A percentile compares a stretch with the other conserved stretches of the same genome.
Conservation (phyloP, 2,329 filamentous ascomycete species). For the Neonectria neomacrospora region DNA sequence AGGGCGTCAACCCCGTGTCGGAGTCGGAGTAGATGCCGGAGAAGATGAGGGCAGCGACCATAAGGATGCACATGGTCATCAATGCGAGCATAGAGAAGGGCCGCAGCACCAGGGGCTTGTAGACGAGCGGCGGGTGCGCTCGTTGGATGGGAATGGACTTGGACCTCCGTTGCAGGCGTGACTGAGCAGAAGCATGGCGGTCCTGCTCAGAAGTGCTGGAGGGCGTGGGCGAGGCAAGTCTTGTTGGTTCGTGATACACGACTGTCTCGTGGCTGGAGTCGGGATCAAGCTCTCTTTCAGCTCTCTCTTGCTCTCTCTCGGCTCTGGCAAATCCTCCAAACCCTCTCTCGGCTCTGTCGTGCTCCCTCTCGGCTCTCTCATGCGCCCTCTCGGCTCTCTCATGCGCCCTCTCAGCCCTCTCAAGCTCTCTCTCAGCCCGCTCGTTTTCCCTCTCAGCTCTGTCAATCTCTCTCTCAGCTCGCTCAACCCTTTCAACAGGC, state of each 20-base stretch:
- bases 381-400: constrained; percentile 1
- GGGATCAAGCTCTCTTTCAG: constrained; percentile 25
- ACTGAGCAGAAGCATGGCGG: constrained; percentile 24
- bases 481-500: constrained; percentile 30
- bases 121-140: constrained; percentile 67
- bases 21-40: constrained; percentile 74
- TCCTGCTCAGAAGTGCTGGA: constrained; percentile 30
- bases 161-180: constrained; percentile 47
- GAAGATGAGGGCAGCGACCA: constrained; percentile 78
- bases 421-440: not conserved
- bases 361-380: constrained; percentile 1
- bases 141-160: constrained; percentile 53
- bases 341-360: not conserved
- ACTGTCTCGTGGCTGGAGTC: constrained; percentile 36
- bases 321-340: not conserved
- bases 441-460: constrained; percentile 2
- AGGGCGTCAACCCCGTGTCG: constrained; percentile 74
- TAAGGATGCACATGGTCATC: constrained; percentile 71
- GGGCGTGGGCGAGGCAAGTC: constrained; percentile 28
- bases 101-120: constrained; percentile 77
- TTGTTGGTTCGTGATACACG: constrained; percentile 32
- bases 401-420: constrained; percentile 2
- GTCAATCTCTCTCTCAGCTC: constrained; percentile 9
- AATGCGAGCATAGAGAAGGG: constrained; percentile 70
- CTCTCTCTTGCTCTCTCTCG: not conserved